Percentiles rank a stretch among this genome's conserved stretches.
Evolutionary conservation across 495 filamentous ascomycete species (phyloP).

Genomic region (Cryomyces antarcticus): DNA sequence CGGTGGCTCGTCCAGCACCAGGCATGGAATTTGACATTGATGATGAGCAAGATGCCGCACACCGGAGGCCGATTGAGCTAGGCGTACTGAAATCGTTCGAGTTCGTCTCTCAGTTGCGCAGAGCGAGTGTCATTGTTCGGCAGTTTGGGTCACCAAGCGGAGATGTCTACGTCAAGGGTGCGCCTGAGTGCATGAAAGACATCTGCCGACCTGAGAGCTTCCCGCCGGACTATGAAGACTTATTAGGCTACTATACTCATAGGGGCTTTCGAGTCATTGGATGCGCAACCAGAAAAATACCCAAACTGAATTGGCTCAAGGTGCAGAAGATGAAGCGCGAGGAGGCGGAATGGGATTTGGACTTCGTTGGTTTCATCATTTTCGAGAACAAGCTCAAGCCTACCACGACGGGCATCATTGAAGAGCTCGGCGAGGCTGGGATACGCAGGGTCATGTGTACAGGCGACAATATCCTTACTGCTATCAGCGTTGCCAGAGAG

Average conservation of each 20-base stretch:
- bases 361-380: slow-evolving; percentile 88
- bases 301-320: slow-evolving; percentile 76
- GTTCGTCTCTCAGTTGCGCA: slow-evolving; percentile 86
- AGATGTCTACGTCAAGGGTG: slow-evolving; percentile 86
- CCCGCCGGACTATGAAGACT: slow-evolving; percentile 73
- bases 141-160: slow-evolving; percentile 62
- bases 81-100: slow-evolving; percentile 79
- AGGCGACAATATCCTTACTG: slow-evolving; percentile 94
- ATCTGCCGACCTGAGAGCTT: slow-evolving; percentile 74
- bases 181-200: slow-evolving; percentile 85
- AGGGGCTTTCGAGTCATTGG: slow-evolving; percentile 95
- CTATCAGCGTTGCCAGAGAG: slow-evolving; percentile 88
- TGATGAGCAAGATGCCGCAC: slow-evolving; percentile 14
- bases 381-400: slow-evolving; percentile 98
- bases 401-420: slow-evolving; percentile 52
- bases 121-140: slow-evolving; percentile 81
- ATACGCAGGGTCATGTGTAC: slow-evolving; percentile 95
- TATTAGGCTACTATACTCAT: slow-evolving; percentile 76
- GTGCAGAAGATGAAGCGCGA: slow-evolving; percentile 78
- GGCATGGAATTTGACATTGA: slow-evolving; percentile 34
- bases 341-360: slow-evolving; percentile 62
- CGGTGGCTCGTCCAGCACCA: slow-evolving; percentile 67
- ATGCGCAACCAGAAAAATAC: slow-evolving; percentile 74
- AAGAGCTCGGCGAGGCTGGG: slow-evolving; percentile 64
- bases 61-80: slow-evolving; percentile 43